These are phyloP conservation scores for Dactylellina leptospora DNA, from an alignment of 2,329 filamentous ascomycete genomes.

Conservation along the genomic window DNA sequence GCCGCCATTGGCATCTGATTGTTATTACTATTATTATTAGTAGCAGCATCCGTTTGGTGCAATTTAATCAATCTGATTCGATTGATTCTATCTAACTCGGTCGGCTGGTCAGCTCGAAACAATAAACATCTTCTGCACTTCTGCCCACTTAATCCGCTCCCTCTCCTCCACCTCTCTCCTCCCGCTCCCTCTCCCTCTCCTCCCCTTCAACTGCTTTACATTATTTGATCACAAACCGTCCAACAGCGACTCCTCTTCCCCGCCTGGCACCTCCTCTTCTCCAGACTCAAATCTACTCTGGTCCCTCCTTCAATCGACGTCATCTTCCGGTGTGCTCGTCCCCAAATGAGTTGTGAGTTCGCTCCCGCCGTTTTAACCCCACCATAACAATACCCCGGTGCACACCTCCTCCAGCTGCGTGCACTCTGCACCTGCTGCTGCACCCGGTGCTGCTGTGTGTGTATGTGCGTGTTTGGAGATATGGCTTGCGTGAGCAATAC, in stretches of 20 bases:
- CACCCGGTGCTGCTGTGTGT: background rate
- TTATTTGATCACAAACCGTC: too few relatives aligned
- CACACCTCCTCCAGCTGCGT: background rate
- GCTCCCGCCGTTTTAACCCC: constrained; percentile 33
- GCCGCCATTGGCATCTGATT: background rate
- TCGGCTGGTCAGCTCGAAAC: too few relatives aligned
- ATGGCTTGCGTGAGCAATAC: too few relatives aligned
- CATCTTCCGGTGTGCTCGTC: constrained; percentile 23
- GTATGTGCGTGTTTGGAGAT: too few relatives aligned
- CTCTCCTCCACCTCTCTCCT: background rate
- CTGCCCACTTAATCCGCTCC: background rate
- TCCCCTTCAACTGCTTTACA: background rate
- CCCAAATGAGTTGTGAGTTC: constrained; percentile 52
- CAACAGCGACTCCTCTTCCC: background rate
- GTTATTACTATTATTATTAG: background rate
- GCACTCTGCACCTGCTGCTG: background rate
- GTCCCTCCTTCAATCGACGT: constrained; percentile 25
- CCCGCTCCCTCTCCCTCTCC: background rate
- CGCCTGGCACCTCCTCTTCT: background rate
- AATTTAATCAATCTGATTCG: too few relatives aligned
- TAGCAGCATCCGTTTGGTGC: too few relatives aligned
- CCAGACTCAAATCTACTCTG: background rate
- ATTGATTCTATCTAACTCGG: too few relatives aligned
- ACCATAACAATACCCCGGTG: constrained; percentile 33
- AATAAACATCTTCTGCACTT: too few relatives aligned